Conservation (phyloP, 441 rosid genomes). For the Arabidopsis lyrata region DNA sequence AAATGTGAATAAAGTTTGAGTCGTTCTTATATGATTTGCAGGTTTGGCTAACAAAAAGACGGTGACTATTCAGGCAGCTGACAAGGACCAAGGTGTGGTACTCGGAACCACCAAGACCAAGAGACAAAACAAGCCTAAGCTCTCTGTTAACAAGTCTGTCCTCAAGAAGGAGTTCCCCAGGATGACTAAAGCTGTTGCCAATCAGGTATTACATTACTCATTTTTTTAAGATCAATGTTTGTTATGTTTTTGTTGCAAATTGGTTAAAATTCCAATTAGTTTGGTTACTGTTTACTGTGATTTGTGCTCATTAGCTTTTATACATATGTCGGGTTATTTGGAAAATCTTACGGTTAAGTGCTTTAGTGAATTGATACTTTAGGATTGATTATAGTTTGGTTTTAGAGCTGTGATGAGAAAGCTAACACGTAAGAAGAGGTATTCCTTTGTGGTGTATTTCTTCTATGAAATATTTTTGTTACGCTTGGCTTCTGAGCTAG, state of each 20-base stretch:
- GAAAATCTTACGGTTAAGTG: background rate
- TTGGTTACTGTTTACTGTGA: background rate
- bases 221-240: background rate
- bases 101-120: slow-evolving; percentile 49
- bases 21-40: background rate
- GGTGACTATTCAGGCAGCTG: slow-evolving; percentile 41
- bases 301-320: background rate
- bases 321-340: background rate
- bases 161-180: slow-evolving; percentile 66
- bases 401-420: slow-evolving; percentile 47
- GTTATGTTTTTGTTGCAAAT: background rate
- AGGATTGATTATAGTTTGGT: background rate
- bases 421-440: slow-evolving; percentile 47
- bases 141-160: slow-evolving; percentile 59
- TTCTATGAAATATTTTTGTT: slow-evolving; percentile 62
- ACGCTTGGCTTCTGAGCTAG: slow-evolving; percentile 59
- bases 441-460: slow-evolving; percentile 45
- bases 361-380: background rate
- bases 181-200: slow-evolving; percentile 66
- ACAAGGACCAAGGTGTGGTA: slow-evolving; percentile 43
- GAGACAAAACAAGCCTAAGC: slow-evolving; percentile 60
- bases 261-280: background rate
- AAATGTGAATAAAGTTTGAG: background rate
- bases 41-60: slow-evolving; percentile 51
- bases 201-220: slow-evolving; percentile 51